Base-by-base conservation (phyloP, 1,139 yeast genomes). In the Neolecta irregularis region DNA sequence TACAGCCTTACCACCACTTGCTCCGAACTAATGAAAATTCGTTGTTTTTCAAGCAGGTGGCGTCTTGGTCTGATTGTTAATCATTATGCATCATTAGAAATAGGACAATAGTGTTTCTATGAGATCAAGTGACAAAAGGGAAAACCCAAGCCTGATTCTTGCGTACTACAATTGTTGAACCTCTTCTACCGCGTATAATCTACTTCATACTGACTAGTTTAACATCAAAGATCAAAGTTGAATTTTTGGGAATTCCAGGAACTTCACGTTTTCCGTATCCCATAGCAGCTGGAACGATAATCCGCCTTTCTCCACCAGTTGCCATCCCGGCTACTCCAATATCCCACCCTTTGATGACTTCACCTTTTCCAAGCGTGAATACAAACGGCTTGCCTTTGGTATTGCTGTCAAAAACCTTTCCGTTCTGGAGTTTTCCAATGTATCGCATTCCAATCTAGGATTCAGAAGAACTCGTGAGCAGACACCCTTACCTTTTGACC, bases 281-380 rank as follows among this genome's bases (percentile, higher is more conserved):
- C 74, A 80, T 79, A 55, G 88, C 72, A 41, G 98, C 75, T 49
- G 99, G 99, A 49, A 91, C 80, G 45, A 81, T 69, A 46, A 91
- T 83, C 66, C 98, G 76, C 69, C 99, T 83, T 69, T 91, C 98
- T 55, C 98, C 98, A 51, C 94, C 94, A 55, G 81, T 93, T 43
- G 93, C 74, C 96, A 91, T 85, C 57, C 98, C 98, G 40, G 85
- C 81, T 51, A 88, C 92, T 67, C 98, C 98, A 52, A 85, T 69
- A 57, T 88, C 99, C 77, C 93, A 88, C 46, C 96, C 98, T 61
- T 80, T 81, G 66, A 91, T 91, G 53, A 93, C 94, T 63, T 91
- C 96, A 55, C 98, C 98, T 59, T 78, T 80, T 52, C 98, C 98
- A 49, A 88, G 71, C 46, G 71, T 72, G 62, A 88, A 91, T 45